A percentile compares a stretch with the other conserved stretches of the same genome.
These are phyloP conservation scores for Scheffersomyces quercinus DNA, from an alignment of 1,139 yeast species.

Conservation along the genomic window DNA sequence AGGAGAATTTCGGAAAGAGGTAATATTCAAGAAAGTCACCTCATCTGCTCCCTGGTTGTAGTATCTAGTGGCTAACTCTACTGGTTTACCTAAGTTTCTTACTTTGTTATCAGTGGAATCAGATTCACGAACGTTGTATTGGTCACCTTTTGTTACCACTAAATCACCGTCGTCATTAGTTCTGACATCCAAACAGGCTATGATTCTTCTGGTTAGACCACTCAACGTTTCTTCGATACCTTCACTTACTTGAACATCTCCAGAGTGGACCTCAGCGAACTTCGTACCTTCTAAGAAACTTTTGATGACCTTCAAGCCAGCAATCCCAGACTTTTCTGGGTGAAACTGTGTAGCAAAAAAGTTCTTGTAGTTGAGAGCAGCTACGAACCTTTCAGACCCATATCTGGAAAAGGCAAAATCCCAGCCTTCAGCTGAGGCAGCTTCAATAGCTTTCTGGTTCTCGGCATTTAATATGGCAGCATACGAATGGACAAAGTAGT, in stretches of 20 bases:
- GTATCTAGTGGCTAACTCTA: constrained; percentile 85
- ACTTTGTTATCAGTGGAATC: constrained; percentile 41
- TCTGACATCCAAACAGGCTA: constrained; percentile 96
- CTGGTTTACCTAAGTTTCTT: constrained; percentile 93
- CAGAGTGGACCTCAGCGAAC: constrained; percentile 19
- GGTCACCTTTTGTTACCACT: constrained; percentile 97
- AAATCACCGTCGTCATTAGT: constrained; percentile 91
- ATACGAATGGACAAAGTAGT: constrained; percentile 93
- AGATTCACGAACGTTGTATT: constrained; percentile 90
- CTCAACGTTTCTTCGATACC: constrained; percentile 51
- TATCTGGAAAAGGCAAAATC: constrained; percentile 69
- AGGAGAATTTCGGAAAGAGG: constrained; percentile 94
- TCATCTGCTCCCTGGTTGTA: constrained; percentile 96
- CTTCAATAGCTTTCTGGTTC: constrained; percentile 26
- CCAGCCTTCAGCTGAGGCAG: constrained; percentile 62
- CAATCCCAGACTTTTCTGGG: constrained; percentile 93
- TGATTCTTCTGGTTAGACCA: constrained; percentile 85
- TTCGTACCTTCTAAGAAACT: constrained; percentile 63
- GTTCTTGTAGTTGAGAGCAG: constrained; percentile 77
- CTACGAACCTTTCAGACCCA: constrained; percentile 78
- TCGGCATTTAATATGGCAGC: constrained; percentile 59
- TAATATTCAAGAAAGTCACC: constrained; percentile 88
- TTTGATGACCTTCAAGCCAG: constrained; percentile 76
- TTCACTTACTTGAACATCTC: constrained; percentile 16
- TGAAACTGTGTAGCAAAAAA: constrained; percentile 96